Evolutionary conservation across 306 rosid genomes (phyloP).

Genomic region (Cicer cuneatum): DNA sequence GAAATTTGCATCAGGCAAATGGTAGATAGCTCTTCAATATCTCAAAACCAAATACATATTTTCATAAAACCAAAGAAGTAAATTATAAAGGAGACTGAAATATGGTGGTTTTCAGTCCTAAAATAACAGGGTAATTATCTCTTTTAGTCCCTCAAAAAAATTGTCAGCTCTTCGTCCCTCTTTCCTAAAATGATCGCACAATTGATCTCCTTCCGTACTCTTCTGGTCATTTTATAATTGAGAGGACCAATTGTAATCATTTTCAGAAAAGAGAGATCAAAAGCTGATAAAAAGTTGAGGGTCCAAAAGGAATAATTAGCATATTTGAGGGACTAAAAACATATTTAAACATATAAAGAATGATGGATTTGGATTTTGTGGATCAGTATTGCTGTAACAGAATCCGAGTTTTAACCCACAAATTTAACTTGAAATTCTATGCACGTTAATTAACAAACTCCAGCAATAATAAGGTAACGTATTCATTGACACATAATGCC

Average conservation of each 20-base stretch:
- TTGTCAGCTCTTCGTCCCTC: not conserved
- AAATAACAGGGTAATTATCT: not conserved
- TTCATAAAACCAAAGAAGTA: constrained; percentile 6
- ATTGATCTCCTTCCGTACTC: not conserved
- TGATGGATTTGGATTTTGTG: not conserved
- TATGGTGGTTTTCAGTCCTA: not conserved
- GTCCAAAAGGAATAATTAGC: not conserved
- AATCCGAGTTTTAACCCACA: not conserved
- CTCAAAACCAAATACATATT: constrained; percentile 13
- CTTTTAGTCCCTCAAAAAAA: not conserved
- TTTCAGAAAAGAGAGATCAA: not conserved
- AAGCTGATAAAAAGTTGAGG: not conserved
- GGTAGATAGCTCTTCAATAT: constrained; percentile 22
- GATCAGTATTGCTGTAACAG: constrained; percentile 23
- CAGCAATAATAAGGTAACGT: constrained; percentile 25
- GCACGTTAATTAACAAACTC: not conserved
- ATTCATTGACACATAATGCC: constrained; percentile 1
- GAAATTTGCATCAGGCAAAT: constrained; percentile 5
- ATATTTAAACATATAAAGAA: not conserved
- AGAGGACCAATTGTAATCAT: not conserved
- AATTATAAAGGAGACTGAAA: not conserved
- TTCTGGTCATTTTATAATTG: not conserved
- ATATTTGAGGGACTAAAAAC: not conserved
- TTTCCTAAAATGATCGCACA: not conserved
- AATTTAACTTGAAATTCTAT: constrained; percentile 11